A percentile compares a stretch with the other conserved stretches of the same genome.
These are phyloP conservation scores for Diddensiella caesifluorescens DNA, from an alignment of 805 yeast genomes.

Conservation along the genomic window DNA sequence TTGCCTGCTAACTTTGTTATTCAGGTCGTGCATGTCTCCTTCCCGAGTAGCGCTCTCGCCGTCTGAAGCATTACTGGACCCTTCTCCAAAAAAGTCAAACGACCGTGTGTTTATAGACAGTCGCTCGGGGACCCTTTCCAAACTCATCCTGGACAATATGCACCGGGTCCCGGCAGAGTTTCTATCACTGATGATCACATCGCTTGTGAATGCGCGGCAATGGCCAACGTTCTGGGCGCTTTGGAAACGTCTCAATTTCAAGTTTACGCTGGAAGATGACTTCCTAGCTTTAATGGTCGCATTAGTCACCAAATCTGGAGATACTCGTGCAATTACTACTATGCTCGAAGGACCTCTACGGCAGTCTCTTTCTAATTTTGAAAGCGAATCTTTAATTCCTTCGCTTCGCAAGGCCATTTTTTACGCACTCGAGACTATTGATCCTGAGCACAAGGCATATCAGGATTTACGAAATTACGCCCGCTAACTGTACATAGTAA, in stretches of 20 bases:
- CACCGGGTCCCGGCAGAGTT: slow-evolving; percentile 7
- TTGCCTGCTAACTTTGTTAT: slow-evolving; percentile 23
- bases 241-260: slow-evolving; percentile 20
- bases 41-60: slow-evolving; percentile 18
- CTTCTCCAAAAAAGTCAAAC: slow-evolving; percentile 13
- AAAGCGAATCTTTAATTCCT: background rate
- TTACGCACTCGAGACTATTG: slow-evolving; percentile 23
- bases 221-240: slow-evolving; percentile 31
- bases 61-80: slow-evolving; percentile 21
- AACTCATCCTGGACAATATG: slow-evolving; percentile 12
- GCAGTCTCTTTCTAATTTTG: slow-evolving; percentile 4
- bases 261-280: slow-evolving; percentile 19
- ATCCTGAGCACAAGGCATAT: slow-evolving; percentile 18
- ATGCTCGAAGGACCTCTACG: slow-evolving; percentile 26
- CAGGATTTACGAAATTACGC: background rate
- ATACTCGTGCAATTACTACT: slow-evolving; percentile 21
- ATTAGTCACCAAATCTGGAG: slow-evolving; percentile 29
- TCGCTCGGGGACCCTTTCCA: slow-evolving; percentile 13
- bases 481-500: slow-evolving; percentile 4
- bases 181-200: slow-evolving; percentile 25
- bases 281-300: slow-evolving; percentile 24
- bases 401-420: slow-evolving; percentile 1
- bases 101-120: slow-evolving; percentile 21
- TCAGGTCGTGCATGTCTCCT: slow-evolving; percentile 25
- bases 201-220: slow-evolving; percentile 25